phyloP scores from a whole-genome alignment of 2,329 filamentous ascomycete species.

The Ustulina deusta region DNA sequence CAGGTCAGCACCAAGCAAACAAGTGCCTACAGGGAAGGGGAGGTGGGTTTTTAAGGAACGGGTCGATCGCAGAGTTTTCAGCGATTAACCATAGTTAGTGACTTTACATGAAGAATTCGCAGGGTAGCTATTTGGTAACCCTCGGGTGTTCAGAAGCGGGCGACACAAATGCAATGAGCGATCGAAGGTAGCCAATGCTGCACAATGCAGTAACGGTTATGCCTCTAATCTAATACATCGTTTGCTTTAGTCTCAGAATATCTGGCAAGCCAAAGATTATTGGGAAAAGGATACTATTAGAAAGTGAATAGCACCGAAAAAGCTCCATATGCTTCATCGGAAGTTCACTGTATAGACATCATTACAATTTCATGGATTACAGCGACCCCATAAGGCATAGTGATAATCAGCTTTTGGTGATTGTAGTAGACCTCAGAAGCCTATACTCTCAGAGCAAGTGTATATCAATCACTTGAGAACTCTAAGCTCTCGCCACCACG shows the following conservation, averaged over 20 bases:
- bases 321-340: not conserved
- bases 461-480: too few relatives aligned
- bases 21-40: not conserved
- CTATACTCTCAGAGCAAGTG: too few relatives aligned
- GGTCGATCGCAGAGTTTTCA: not conserved
- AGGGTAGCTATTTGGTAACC: not conserved
- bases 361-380: not conserved
- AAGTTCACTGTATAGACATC: not conserved
- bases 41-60: not conserved
- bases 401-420: not conserved
- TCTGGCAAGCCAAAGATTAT: not conserved
- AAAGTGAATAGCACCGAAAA: not conserved
- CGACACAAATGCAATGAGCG: not conserved
- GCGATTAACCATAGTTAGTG: not conserved
- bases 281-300: slow-evolving; percentile 11
- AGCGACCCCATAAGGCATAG: not conserved
- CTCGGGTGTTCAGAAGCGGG: not conserved
- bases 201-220: not conserved
- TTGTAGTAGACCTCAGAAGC: not conserved
- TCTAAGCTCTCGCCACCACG: too few relatives aligned
- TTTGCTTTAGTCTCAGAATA: not conserved
- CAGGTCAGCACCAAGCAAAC: not conserved
- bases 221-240: not conserved
- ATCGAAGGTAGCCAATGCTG: not conserved
- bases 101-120: not conserved